Evolutionary conservation across 1,139 yeast genomes (phyloP).

Genomic region (Diutina catenulata): DNA sequence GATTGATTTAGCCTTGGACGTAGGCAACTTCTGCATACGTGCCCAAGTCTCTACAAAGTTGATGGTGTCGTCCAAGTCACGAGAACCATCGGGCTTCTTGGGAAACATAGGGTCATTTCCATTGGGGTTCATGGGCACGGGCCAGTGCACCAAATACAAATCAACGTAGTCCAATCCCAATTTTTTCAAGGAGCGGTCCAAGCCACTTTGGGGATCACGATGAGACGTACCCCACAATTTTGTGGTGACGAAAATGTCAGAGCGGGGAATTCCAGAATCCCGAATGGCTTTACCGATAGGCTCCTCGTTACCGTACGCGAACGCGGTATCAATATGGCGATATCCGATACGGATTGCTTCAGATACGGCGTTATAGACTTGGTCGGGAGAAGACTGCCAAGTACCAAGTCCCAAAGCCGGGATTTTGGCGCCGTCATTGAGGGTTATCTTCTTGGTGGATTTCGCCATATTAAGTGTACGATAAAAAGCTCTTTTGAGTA

Average conservation of each 20-base stretch:
- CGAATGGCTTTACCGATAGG: conserved; percentile 56
- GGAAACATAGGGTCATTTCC: conserved; percentile 4
- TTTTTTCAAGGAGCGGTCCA: conserved; percentile 50
- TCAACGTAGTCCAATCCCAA: conserved; percentile 75
- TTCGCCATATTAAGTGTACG: too few relatives aligned
- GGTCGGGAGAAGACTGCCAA: conserved; percentile 55
- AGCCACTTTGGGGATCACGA: conserved; percentile 43
- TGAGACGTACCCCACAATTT: conserved; percentile 68
- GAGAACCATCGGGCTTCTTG: neutral
- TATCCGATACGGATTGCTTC: conserved; percentile 61
- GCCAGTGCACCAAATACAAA: conserved; percentile 83
- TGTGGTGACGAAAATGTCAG: conserved; percentile 66
- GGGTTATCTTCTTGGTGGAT: too few relatives aligned
- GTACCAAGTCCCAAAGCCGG: conserved; percentile 74
- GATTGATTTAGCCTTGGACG: neutral
- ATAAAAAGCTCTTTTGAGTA: too few relatives aligned
- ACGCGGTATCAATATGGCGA: conserved; percentile 73
- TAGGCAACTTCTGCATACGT: conserved; percentile 9
- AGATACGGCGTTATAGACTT: conserved; percentile 48
- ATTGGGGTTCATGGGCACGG: conserved; percentile 15
- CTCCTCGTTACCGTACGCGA: conserved; percentile 53
- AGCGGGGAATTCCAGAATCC: conserved; percentile 58
- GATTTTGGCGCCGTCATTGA: conserved; percentile 53
- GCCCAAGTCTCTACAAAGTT: conserved; percentile 9
- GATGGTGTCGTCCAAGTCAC: neutral